Conservation (phyloP, 257 asterid genomes). For the Asclepias syriaca region DNA sequence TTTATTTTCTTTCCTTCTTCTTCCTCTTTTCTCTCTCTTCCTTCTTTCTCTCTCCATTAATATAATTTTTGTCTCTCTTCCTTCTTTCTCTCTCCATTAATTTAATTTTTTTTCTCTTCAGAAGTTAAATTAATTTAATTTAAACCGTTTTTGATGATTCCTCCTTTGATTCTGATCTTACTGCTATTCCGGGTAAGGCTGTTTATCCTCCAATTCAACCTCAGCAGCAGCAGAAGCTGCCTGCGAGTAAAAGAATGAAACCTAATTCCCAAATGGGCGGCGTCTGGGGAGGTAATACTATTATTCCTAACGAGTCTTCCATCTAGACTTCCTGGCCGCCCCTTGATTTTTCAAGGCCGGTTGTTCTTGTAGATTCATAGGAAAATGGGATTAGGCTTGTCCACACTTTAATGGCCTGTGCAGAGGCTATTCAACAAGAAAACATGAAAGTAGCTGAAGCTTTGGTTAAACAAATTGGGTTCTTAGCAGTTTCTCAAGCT, state of each 20-base stretch:
- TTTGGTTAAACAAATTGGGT: conserved; percentile 58
- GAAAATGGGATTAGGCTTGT: conserved; percentile 80
- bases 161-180: conserved; percentile 74
- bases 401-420: conserved; percentile 82
- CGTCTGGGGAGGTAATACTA: conserved; percentile 9
- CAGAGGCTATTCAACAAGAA: conserved; percentile 74
- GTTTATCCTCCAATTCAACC: conserved; percentile 34
- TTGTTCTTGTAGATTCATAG: conserved; percentile 70
- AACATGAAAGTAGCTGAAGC: conserved; percentile 61
- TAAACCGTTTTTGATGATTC: conserved; percentile 30
- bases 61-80: too few species aligned
- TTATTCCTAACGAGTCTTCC: conserved; percentile 9
- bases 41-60: too few species aligned
- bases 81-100: too few species aligned
- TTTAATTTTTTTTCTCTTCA: too few species aligned
- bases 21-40: too few species aligned
- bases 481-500: conserved; percentile 66
- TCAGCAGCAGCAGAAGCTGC: conserved; percentile 18
- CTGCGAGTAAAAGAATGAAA: conserved; percentile 46
- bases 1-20: too few species aligned
- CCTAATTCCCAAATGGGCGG: too few species aligned
- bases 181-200: conserved; percentile 76
- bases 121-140: too few species aligned
- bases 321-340: conserved; percentile 18
- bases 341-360: conserved; percentile 37